Base-by-base conservation (phyloP, 306 rosid genomes). In the Astragalus membranaceus region DNA sequence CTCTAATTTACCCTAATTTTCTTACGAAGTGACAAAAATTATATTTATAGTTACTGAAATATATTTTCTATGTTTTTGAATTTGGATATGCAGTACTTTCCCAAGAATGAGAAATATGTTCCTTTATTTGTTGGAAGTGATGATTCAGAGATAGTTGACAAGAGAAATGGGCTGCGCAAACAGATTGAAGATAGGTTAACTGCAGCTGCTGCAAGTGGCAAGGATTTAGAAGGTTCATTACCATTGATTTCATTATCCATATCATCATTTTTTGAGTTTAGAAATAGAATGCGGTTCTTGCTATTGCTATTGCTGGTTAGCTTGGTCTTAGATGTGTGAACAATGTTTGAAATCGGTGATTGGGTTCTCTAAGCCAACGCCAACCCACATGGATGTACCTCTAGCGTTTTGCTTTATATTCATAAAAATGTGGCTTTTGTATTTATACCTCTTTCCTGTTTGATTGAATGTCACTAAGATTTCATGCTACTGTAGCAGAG, bases 101-200 rank as follows among this genome's bases (percentile, higher is more conserved):
- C 99, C 65, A 94, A 91, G 90, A 91, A 85, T 56, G 97, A 94
- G 83, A 94, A 88, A 74, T 94, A 94, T 44, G 92, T 94, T 15
- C 86, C 99, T 48, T 75, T 94, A 61, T 88, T 90, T 84, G 78
- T 82, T 51, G 96, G 97, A 57, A 82, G 85, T 53, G 99, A 87
- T 48, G 89, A 74, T 58, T 72, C 81, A 17, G 89, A 84, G 76
- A 47, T 79, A 20, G 84, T 84, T 87, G 96, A 84, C 82, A 78
- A 44, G 76, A 79, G 99, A 78, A 88, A 85, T 61, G 91, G 84
- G 77, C 69, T 94, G 72, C 88, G 97, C 4, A 80, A 88, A 79
- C 92, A 85, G 87, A 94, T 94, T 72, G 90, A 94, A 78, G 96
- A 75, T 43, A 91, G 84, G 76, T 81, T 94, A 68, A 50, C 81